phyloP scores from a whole-genome alignment of 441 rosid species.

The Jatropha podagrica region DNA sequence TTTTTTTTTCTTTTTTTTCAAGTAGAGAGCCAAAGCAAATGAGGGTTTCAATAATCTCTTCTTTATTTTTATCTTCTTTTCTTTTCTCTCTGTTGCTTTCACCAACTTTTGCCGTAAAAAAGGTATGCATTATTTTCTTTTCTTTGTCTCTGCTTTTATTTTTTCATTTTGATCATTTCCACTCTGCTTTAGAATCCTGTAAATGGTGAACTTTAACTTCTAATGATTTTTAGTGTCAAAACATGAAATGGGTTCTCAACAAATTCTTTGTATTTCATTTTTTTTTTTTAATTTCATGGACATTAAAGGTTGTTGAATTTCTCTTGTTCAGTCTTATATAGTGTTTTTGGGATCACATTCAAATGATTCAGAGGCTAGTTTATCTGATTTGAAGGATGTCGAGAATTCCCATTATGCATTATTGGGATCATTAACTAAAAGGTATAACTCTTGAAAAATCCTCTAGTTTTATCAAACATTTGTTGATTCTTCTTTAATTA shows the following conservation, averaged over 20 bases:
- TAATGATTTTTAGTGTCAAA: neutral
- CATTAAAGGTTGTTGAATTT: neutral
- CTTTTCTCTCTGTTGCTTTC: slow-evolving; percentile 38
- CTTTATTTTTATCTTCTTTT: slow-evolving; percentile 28
- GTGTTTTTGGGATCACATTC: slow-evolving; percentile 74
- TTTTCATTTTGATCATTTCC: neutral
- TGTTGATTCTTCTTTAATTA: neutral
- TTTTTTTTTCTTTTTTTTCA: neutral
- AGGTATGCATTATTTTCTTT: slow-evolving; percentile 35
- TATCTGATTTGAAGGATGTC: slow-evolving; percentile 28
- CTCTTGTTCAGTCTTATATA: slow-evolving; percentile 45
- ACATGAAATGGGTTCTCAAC: neutral
- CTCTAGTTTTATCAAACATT: neutral
- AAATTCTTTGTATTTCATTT: neutral
- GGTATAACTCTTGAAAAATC: slow-evolving; percentile 28
- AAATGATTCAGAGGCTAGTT: slow-evolving; percentile 36
- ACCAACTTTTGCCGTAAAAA: slow-evolving; percentile 45
- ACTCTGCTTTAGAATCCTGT: slow-evolving; percentile 4
- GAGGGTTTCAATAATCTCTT: slow-evolving; percentile 30
- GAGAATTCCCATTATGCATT: slow-evolving; percentile 42
- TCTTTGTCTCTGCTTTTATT: neutral
- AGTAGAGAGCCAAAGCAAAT: slow-evolving; percentile 19
- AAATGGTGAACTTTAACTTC: neutral
- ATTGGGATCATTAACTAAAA: slow-evolving; percentile 45
- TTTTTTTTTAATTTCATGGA: no score